Percentiles rank a stretch among this genome's conserved stretches.
phyloP scores from a whole-genome alignment of 192 early-diverging fungal species.

The Coemansia sp. region DNA sequence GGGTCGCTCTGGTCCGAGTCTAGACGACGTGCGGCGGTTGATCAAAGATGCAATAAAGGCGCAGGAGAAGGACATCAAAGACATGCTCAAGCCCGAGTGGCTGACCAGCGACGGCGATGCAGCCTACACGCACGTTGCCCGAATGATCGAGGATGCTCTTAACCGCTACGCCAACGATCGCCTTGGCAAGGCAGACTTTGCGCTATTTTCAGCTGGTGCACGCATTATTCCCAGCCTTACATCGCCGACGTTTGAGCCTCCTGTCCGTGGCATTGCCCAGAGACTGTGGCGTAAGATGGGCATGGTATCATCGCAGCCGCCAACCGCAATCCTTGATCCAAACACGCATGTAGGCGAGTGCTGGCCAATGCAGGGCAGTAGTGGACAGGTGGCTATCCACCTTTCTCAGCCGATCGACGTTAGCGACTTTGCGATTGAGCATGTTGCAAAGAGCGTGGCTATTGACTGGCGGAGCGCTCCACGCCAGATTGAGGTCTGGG shows the following conservation, averaged over 20 bases:
- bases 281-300: conserved; percentile 27
- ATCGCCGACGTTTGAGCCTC: conserved; percentile 58
- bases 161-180: conserved; percentile 59
- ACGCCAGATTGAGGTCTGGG: conserved; percentile 68
- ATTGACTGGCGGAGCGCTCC: conserved; percentile 64
- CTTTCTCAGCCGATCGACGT: conserved; percentile 60
- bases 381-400: conserved; percentile 63
- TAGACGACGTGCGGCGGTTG: conserved; percentile 38
- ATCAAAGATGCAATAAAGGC: conserved; percentile 37
- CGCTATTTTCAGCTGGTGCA: conserved; percentile 63
- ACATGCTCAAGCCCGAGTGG: conserved; percentile 44
- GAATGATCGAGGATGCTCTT: conserved; percentile 62
- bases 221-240: conserved; percentile 63
- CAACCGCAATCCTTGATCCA: conserved; percentile 44
- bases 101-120: conserved; percentile 44
- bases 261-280: conserved; percentile 23
- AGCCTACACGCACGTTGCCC: conserved; percentile 42
- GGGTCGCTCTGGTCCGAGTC: conserved; percentile 19
- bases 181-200: conserved; percentile 68
- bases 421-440: conserved; percentile 66
- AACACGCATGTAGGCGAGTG: conserved; percentile 66
- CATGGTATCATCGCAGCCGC: conserved; percentile 42
- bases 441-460: conserved; percentile 60
- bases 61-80: conserved; percentile 35
- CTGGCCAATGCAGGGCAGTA: conserved; percentile 68